phyloP scores from a whole-genome alignment of 768 basidiomycete species.

The Baorangia bicolor region DNA sequence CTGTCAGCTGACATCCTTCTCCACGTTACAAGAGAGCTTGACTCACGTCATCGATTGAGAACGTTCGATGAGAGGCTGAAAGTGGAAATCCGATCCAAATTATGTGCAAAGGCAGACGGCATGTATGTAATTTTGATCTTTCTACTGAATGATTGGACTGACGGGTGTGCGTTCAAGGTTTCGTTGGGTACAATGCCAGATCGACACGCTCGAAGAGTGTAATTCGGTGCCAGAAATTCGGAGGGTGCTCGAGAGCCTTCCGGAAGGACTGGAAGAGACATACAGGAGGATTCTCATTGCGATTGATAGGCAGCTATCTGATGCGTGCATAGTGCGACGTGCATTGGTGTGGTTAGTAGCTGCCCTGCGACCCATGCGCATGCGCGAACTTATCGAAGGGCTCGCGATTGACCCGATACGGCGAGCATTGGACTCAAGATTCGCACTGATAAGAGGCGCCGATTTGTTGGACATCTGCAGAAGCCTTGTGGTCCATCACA shows the following conservation, averaged over 20 bases:
- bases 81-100: neutral
- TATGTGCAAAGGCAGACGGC: slow-evolving; percentile 17
- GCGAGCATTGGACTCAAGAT: neutral
- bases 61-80: neutral
- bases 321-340: neutral
- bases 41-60: slow-evolving; percentile 6
- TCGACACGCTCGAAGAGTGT: slow-evolving; percentile 8
- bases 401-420: neutral
- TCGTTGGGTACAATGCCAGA: slow-evolving; percentile 19
- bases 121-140: slow-evolving; percentile 15
- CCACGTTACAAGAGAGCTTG: slow-evolving; percentile 9
- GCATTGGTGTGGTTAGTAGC: slow-evolving; percentile 14
- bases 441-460: neutral
- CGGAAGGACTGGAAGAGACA: slow-evolving; percentile 21
- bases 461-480: slow-evolving; percentile 1
- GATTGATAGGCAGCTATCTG: neutral
- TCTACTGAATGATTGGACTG: neutral
- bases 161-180: slow-evolving; percentile 1
- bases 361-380: slow-evolving; percentile 5
- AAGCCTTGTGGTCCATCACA: slow-evolving; percentile 10
- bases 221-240: neutral
- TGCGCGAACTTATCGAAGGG: slow-evolving; percentile 9
- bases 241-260: slow-evolving; percentile 5
- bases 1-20: slow-evolving; percentile 9
- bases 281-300: slow-evolving; percentile 19